phyloP scores from a whole-genome alignment of 2,329 filamentous ascomycete species.

The Diaporthe sp. region DNA sequence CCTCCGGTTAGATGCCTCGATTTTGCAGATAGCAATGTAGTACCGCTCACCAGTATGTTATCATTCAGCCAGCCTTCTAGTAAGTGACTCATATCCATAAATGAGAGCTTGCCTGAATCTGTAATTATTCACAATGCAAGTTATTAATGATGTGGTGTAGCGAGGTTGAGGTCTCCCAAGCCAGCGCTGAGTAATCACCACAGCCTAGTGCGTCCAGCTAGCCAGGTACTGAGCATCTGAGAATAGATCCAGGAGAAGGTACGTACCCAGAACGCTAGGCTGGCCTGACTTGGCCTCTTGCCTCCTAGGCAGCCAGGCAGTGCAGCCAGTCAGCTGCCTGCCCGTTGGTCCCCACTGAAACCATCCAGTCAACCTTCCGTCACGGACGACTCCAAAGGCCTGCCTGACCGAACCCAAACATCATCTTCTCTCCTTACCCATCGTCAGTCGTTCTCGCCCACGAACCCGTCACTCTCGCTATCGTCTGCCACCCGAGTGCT shows the following conservation, averaged over 20 bases:
- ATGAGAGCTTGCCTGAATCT: neutral
- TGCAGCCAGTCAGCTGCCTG: neutral
- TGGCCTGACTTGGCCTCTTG: neutral
- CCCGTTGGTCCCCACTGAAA: neutral
- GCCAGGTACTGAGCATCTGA: too few species aligned
- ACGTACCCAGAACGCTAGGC: neutral
- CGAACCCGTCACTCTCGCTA: constrained; percentile 26
- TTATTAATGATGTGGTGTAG: neutral
- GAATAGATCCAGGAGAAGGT: neutral
- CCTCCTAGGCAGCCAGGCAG: neutral
- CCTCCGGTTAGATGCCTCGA: neutral
- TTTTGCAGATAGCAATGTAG: too few species aligned
- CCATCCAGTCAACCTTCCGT: neutral
- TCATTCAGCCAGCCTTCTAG: neutral
- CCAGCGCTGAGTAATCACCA: neutral
- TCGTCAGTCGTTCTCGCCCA: constrained; percentile 35
- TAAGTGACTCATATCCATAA: neutral
- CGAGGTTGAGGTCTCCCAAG: neutral
- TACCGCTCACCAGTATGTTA: too few species aligned
- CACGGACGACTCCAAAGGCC: neutral
- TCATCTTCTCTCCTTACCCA: constrained; percentile 16
- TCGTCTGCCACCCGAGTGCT: constrained; percentile 20
- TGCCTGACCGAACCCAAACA: constrained; percentile 2
- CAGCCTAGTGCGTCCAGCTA: neutral
- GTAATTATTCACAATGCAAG: neutral